phyloP scores from a whole-genome alignment of 163 green algal species.

The Chlorella variabilis region DNA sequence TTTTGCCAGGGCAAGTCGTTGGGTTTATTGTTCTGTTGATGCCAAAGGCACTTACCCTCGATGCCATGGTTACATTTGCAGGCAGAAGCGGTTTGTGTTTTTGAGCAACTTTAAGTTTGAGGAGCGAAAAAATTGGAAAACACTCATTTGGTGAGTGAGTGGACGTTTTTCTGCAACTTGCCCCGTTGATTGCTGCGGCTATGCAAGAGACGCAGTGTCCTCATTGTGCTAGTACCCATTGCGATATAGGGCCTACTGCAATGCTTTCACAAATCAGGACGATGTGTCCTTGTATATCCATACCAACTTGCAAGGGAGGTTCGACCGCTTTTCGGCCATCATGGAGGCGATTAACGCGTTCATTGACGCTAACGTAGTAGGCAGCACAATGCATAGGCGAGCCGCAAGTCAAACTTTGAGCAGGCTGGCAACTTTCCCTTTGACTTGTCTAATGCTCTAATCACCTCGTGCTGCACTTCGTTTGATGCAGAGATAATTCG shows the following conservation, averaged over 20 bases:
- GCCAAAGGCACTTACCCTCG: neutral
- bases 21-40: neutral
- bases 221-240: too few species aligned
- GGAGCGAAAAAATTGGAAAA: slow-evolving; percentile 41
- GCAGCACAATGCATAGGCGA: slow-evolving; percentile 4
- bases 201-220: too few species aligned
- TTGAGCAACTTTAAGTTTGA: slow-evolving; percentile 48
- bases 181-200: too few species aligned
- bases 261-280: slow-evolving; percentile 12
- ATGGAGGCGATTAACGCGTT: slow-evolving; percentile 16
- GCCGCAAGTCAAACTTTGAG: too few species aligned
- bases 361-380: neutral
- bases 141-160: slow-evolving; percentile 18
- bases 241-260: slow-evolving; percentile 7
- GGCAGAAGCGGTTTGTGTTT: slow-evolving; percentile 15
- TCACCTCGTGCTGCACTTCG: too few species aligned
- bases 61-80: neutral
- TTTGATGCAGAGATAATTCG: neutral
- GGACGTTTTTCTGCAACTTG: neutral
- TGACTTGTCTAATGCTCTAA: too few species aligned
- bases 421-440: too few species aligned
- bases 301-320: slow-evolving; percentile 1
- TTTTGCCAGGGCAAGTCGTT: neutral
- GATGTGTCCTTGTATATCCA: slow-evolving; percentile 42
- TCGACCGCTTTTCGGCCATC: neutral